A percentile compares a stretch with the other conserved stretches of the same genome.
These are phyloP conservation scores for Pseudozyma sp. DNA, from an alignment of 1,284 basidiomycete genomes.

Conservation along the genomic window DNA sequence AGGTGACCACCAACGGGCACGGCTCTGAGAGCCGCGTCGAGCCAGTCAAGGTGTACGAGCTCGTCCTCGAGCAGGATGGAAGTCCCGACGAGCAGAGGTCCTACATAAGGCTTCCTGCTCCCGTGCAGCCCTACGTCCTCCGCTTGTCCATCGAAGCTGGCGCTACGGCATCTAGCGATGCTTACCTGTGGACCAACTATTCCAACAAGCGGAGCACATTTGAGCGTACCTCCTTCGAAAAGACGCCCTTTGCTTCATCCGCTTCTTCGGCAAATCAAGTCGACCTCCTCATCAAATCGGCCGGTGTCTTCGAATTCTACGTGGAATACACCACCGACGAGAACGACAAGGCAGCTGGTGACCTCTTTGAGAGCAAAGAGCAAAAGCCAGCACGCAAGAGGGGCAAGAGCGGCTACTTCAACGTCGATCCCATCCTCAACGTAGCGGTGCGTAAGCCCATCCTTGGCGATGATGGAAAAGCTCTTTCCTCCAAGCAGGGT, in stretches of 20 bases:
- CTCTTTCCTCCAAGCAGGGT: constrained; percentile 38
- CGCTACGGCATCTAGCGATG: constrained; percentile 49
- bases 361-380: constrained; percentile 24
- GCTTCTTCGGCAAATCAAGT: constrained; percentile 37
- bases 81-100: constrained; percentile 52
- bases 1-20: constrained; percentile 30
- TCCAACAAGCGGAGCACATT: constrained; percentile 76
- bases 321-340: constrained; percentile 55
- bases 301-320: constrained; percentile 64
- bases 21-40: constrained; percentile 12
- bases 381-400: constrained; percentile 25
- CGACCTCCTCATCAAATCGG: constrained; percentile 49
- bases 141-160: constrained; percentile 61
- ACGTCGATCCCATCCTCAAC: constrained; percentile 61
- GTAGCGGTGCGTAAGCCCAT: constrained; percentile 47
- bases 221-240: constrained; percentile 79
- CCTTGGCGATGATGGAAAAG: constrained; percentile 32
- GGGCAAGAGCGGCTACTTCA: constrained; percentile 60
- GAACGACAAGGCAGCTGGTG: constrained; percentile 14
- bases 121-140: constrained; percentile 57
- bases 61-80: constrained; percentile 59
- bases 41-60: constrained; percentile 53
- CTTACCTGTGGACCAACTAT: constrained; percentile 57
- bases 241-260: constrained; percentile 66
- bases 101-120: constrained; percentile 61